Conservation (phyloP, 768 basidiomycete genomes). For the Phylloporus scabripes region DNA sequence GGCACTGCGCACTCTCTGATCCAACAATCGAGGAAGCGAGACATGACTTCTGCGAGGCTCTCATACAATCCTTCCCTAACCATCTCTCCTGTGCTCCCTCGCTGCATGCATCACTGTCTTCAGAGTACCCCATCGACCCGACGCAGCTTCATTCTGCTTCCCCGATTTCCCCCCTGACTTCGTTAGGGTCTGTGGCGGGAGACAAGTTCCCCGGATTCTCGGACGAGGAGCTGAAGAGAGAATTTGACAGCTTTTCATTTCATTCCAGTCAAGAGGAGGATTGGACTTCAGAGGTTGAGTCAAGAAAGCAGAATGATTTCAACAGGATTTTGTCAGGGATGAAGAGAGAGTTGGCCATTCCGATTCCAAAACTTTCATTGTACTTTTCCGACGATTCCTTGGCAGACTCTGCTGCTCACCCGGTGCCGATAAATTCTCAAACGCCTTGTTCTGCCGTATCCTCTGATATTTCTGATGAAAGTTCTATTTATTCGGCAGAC, state of each 20-base stretch:
- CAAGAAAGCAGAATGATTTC: conserved; percentile 6
- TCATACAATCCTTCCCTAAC: conserved; percentile 2
- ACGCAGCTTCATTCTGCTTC: neutral
- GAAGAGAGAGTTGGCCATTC: conserved; percentile 6
- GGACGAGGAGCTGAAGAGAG: conserved; percentile 7
- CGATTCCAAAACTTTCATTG: conserved; percentile 8
- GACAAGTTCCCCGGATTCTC: conserved; percentile 6
- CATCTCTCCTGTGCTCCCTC: neutral
- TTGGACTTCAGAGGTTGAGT: conserved; percentile 8
- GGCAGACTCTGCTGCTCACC: neutral
- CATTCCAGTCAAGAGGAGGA: conserved; percentile 10
- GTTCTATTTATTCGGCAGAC: conserved; percentile 4
- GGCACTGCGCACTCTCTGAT: neutral
- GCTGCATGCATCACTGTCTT: neutral
- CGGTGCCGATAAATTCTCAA: neutral
- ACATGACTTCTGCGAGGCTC: conserved; percentile 5
- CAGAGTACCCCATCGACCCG: neutral
- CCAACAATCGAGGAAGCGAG: conserved; percentile 5
- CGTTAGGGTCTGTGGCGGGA: neutral
- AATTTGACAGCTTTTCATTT: conserved; percentile 12
- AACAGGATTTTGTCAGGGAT: conserved; percentile 3
- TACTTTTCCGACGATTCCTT: conserved; percentile 10
- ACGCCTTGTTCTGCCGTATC: neutral
- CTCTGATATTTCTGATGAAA: neutral
- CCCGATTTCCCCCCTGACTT: neutral